Conservation (phyloP, 441 rosid species). For the Hura crepitans region DNA sequence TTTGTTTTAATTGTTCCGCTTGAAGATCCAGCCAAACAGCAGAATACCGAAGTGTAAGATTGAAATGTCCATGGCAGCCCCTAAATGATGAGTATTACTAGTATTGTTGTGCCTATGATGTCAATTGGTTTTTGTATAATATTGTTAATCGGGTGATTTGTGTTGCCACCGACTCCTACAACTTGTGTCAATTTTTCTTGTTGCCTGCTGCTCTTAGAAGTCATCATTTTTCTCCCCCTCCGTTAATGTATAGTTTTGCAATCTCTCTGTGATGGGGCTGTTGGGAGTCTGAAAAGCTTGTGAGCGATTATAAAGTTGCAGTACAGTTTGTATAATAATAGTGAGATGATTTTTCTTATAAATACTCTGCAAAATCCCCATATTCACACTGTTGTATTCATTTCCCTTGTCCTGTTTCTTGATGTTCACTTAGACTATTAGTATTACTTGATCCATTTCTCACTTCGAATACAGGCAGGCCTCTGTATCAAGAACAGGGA, state of each 20-base stretch:
- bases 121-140: slow-evolving; percentile 24
- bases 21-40: slow-evolving; percentile 20
- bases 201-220: slow-evolving; percentile 9
- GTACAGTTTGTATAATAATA: slow-evolving; percentile 27
- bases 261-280: slow-evolving; percentile 22
- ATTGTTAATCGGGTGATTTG: slow-evolving; percentile 22
- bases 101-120: slow-evolving; percentile 14
- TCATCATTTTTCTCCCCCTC: neutral
- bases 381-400: no score
- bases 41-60: slow-evolving; percentile 6
- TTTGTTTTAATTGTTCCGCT: slow-evolving; percentile 25
- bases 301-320: slow-evolving; percentile 14
- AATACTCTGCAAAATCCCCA: neutral
- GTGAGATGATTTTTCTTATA: slow-evolving; percentile 19
- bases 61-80: slow-evolving; percentile 21
- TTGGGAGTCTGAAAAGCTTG: slow-evolving; percentile 25
- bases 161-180: slow-evolving; percentile 10
- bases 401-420: neutral
- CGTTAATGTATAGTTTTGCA: slow-evolving; percentile 28
- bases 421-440: neutral
- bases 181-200: slow-evolving; percentile 25
- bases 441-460: neutral
- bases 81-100: slow-evolving; percentile 2
- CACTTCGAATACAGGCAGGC: neutral
- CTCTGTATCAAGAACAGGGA: neutral